Evolutionary conservation across 2,329 filamentous ascomycete species (phyloP), one percentile per base, ranked within the genome.

Genomic region (Beauveria australis): DNA sequence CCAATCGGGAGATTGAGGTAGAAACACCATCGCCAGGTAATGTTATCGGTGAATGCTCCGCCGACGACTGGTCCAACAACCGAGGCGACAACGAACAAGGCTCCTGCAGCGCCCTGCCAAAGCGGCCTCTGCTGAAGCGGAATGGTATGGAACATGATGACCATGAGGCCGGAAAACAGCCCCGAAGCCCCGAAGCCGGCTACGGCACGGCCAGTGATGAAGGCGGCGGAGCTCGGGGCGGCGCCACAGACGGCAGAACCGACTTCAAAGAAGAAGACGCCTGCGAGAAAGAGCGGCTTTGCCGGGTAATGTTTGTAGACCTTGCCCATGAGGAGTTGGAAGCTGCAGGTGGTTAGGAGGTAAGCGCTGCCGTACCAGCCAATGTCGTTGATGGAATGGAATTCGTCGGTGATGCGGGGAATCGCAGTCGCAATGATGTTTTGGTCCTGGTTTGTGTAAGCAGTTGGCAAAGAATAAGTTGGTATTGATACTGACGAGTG

Each of bases 301-400:
- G 76, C 75, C 53, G 78, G 73, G 61, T 80, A 81, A 61, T 78
- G 78, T 65, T 76, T 79, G 69, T 79, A 82, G 43, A 81, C 71
- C 56, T 78, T 72, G 26, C 79, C 79, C 65, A 79, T 81, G 18
- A 80, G 64, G 19, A 80, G 70, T 64, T 80, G 78, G 19, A 76
- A 79, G 28, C 77, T 77, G 9, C 78, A 75, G 9, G 78, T 79
- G 22, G 81, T 82, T 63, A 84, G 71, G 53, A 75, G 65, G 61
- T 76, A 74, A 4, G 73, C 72, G 51, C 70, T 71, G 3, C 74
- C 75, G 52, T 79, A 79, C 77, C 77, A 80, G 47, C 75, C 76
- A 26, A 79, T 73, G 57, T 79, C 76, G 9, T 71, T 66, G 1
- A 78, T 67, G 24, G 75, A 71, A 24, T 74, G 67, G 63, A 75